Percentiles rank a stretch among this genome's conserved stretches.
phyloP scores from a whole-genome alignment of 2,329 filamentous ascomycete genomes.

The Fusarium cyanostomum region DNA sequence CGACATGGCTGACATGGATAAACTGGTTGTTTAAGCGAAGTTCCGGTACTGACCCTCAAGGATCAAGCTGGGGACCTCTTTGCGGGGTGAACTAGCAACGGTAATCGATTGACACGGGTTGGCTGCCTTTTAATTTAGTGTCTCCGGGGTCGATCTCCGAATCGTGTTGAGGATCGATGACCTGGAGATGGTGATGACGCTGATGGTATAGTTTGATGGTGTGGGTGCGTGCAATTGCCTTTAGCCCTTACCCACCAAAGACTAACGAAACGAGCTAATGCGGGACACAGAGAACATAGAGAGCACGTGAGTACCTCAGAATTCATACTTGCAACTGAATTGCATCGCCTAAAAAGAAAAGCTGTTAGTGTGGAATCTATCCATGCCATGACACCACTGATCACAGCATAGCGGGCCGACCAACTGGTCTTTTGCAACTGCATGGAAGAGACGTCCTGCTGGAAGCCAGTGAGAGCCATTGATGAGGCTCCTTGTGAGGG shows the following conservation, averaged over 20 bases:
- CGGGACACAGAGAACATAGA: too few relatives aligned
- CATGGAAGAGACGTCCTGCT: not conserved
- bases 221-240: not conserved
- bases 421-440: slow-evolving; percentile 1
- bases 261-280: too few relatives aligned
- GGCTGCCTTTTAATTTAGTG: slow-evolving; percentile 8
- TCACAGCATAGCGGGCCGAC: not conserved
- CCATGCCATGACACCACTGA: not conserved
- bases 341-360: not conserved
- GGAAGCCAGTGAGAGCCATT: not conserved
- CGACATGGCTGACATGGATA: not conserved
- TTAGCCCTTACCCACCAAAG: not conserved
- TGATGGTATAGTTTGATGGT: not conserved
- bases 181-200: slow-evolving; percentile 8
- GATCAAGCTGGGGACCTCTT: slow-evolving; percentile 6
- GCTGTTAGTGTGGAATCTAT: not conserved
- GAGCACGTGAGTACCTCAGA: too few relatives aligned
- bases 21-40: not conserved
- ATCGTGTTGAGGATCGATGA: slow-evolving; percentile 26
- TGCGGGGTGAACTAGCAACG: slow-evolving; percentile 1
- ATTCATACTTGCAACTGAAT: not conserved
- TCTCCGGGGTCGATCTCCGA: slow-evolving; percentile 5
- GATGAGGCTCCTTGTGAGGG: not conserved
- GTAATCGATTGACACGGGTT: slow-evolving; percentile 7
- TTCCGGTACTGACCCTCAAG: not conserved